phyloP scores from a whole-genome alignment of 257 asterid species.

The Solanum sparsipilum region DNA sequence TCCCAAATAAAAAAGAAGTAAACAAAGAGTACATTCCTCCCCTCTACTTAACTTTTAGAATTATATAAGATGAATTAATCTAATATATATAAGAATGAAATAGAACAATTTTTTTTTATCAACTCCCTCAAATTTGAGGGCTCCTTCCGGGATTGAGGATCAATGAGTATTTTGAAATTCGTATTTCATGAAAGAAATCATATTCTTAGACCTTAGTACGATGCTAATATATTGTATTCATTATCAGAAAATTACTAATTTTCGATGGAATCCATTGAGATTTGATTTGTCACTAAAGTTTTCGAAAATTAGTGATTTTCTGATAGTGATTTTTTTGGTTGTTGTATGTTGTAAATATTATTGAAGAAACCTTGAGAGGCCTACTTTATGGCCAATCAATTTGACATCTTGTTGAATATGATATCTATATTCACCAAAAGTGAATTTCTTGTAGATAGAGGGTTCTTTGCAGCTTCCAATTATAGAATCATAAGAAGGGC shows the following conservation, averaged over 20 bases:
- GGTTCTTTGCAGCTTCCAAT: constrained; percentile 46
- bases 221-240: neutral
- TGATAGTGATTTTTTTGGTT: neutral
- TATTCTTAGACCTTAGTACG: neutral
- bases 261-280: neutral
- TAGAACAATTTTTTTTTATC: neutral
- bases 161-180: neutral
- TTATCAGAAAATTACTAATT: neutral
- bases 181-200: neutral
- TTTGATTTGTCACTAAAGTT: neutral
- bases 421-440: constrained; percentile 48
- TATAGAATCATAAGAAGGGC: constrained; percentile 49
- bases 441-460: constrained; percentile 30
- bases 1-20: neutral
- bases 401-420: constrained; percentile 46
- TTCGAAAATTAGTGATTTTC: neutral
- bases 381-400: constrained; percentile 44
- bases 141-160: neutral
- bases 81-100: neutral
- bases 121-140: neutral
- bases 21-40: neutral
- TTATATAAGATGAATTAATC: neutral
- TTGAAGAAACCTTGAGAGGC: constrained; percentile 39
- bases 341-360: neutral
- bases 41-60: neutral